Conservation (phyloP, 73 alveolate genomes). For the Symbiodinium pilosum region DNA sequence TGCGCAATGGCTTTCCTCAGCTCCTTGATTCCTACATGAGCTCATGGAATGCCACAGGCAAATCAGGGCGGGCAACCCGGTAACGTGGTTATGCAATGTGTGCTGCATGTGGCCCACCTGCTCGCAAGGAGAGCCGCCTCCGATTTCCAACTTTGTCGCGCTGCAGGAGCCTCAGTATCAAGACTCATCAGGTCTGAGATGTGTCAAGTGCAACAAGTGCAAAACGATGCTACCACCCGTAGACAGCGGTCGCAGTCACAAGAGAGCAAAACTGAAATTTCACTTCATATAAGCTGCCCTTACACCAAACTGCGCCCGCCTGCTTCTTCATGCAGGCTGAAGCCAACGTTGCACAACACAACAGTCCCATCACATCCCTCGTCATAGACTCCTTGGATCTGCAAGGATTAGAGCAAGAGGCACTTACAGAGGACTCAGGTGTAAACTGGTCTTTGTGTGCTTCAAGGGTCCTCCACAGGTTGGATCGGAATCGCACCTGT, state of each 20-base stretch:
- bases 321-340: slow-evolving; percentile 37
- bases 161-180: slow-evolving; percentile 40
- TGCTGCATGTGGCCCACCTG: background rate
- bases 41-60: no score
- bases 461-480: slow-evolving; percentile 36
- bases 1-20: no score
- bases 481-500: slow-evolving; percentile 40
- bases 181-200: no score
- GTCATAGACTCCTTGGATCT: slow-evolving; percentile 43
- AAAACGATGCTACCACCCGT: no score
- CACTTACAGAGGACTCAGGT: background rate
- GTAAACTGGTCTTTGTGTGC: no score
- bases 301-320: background rate
- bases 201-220: no score
- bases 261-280: no score
- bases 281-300: no score
- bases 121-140: slow-evolving; percentile 16
- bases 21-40: no score
- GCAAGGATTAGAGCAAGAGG: slow-evolving; percentile 8
- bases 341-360: slow-evolving; percentile 21
- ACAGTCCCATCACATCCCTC: slow-evolving; percentile 68
- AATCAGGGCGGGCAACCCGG: no score
- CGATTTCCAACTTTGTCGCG: slow-evolving; percentile 36
- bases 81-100: no score
- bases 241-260: no score